phyloP scores from a whole-genome alignment of 495 filamentous ascomycete species.

The Hyaloscypha variabilis region DNA sequence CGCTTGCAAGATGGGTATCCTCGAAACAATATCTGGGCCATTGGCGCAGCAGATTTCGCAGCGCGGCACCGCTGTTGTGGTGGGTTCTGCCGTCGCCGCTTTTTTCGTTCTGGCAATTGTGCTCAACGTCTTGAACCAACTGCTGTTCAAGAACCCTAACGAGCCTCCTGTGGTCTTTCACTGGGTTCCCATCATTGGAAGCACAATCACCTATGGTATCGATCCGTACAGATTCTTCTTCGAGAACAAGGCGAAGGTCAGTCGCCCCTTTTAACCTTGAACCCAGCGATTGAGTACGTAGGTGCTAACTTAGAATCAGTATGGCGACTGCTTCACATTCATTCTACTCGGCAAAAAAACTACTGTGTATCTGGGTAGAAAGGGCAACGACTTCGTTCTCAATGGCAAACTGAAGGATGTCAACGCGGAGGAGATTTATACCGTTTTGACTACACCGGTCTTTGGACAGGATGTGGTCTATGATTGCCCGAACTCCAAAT shows the following conservation, averaged over 20 bases:
- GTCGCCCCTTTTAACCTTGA: not conserved
- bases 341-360: slow-evolving; percentile 74
- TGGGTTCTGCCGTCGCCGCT: slow-evolving; percentile 33
- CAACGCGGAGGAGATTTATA: slow-evolving; percentile 81
- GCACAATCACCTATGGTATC: slow-evolving; percentile 79
- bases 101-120: slow-evolving; percentile 58
- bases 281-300: not conserved
- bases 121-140: slow-evolving; percentile 68
- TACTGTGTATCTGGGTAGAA: slow-evolving; percentile 74
- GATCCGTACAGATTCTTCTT: slow-evolving; percentile 81
- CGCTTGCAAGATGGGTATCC: slow-evolving; percentile 47
- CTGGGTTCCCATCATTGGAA: slow-evolving; percentile 80
- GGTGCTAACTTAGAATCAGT: slow-evolving; percentile 43
- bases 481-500: slow-evolving; percentile 83
- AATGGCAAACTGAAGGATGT: slow-evolving; percentile 84
- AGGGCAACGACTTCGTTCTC: slow-evolving; percentile 85
- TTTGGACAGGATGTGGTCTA: slow-evolving; percentile 88
- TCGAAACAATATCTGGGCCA: slow-evolving; percentile 49
- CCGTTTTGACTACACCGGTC: slow-evolving; percentile 79
- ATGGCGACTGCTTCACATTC: slow-evolving; percentile 83
- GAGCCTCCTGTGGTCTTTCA: slow-evolving; percentile 84
- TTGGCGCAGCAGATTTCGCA: slow-evolving; percentile 48
- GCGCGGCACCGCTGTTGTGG: slow-evolving; percentile 40
- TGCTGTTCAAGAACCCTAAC: slow-evolving; percentile 69
- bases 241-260: slow-evolving; percentile 68